Evolutionary conservation across 2,329 filamentous ascomycete species (phyloP).

Genomic region (Huntiella abstrusa): DNA sequence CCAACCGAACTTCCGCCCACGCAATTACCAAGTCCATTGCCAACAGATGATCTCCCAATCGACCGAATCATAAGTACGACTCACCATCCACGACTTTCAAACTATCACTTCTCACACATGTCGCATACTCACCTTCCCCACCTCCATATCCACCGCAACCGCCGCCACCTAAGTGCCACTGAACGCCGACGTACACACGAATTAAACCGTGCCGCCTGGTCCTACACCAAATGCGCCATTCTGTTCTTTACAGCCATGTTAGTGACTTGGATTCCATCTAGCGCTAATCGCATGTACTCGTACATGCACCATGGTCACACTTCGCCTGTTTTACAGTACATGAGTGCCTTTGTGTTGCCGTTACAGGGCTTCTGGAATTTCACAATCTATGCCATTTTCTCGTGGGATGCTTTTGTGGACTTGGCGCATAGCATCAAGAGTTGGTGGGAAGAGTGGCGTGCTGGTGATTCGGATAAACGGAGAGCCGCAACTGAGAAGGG

Average conservation of each 20-base stretch:
- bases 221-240: conserved; percentile 44
- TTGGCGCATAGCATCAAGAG: conserved; percentile 5
- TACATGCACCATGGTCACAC: conserved; percentile 31
- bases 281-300: conserved; percentile 50
- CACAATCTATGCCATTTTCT: conserved; percentile 49
- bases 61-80: too few species aligned
- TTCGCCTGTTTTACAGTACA: conserved; percentile 39
- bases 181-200: conserved; percentile 20
- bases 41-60: too few species aligned
- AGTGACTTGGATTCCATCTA: conserved; percentile 53
- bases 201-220: conserved; percentile 39
- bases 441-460: neutral
- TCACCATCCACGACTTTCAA: conserved; percentile 22
- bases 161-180: conserved; percentile 11
- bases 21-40: conserved; percentile 24
- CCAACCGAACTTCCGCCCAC: neutral
- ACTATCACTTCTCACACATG: neutral
- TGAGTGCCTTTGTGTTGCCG: conserved; percentile 51
- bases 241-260: conserved; percentile 47
- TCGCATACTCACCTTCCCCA: neutral
- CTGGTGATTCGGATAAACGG: neutral
- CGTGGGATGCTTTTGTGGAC: conserved; percentile 34
- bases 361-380: conserved; percentile 66
- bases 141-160: conserved; percentile 9
- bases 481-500: neutral